Evolutionary conservation across 2,329 filamentous ascomycete species (phyloP), one percentile per base, ranked within the genome.

Genomic region (Dactylellina parvicollis): DNA sequence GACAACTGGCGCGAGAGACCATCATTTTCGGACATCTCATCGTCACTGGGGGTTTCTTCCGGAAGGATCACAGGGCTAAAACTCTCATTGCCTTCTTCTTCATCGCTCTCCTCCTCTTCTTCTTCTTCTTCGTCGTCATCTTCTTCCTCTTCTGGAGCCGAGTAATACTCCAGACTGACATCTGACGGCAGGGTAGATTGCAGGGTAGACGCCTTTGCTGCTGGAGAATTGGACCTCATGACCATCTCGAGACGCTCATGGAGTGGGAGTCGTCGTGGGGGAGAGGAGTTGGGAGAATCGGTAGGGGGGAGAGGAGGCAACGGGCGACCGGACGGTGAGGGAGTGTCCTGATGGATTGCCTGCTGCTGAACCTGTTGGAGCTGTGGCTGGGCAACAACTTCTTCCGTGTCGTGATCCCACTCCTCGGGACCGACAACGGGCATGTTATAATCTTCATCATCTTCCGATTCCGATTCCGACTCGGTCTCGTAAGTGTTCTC

Each of bases 351-450:
- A 16, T 59, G 52, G 18, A 55, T 47, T 5, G 14, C 44, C 18
- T 73, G 44, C 44, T 73, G 42, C 47, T 73, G 46, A 16, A 64
- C 24, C 80, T 81, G 46, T 87, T 87, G 4, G 89, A 87, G 82
- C 86, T 87, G 0, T 90, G 89, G 78, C 89, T 92, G 71, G 85
- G 86, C 42, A 91, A 95, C 0, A 88, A 87, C 77, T 92, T 76
- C 77, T 59, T 76, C 73, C 38, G 64, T 67, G 22, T 79, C 76
- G 4, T 50, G 36, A 38, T 70, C 56, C 95, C 95, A 99, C 80
- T 97, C 92, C 78, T 98, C 95, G 0, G 95, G 95, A 20, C 96
- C 87, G n/a, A 99, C 94, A 9, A 99, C 95, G 0, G 95, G 95
- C 0, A 95, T 98, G 84, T 98, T 98, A 18, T 83, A 82, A 44